Evolutionary conservation across 2,329 filamentous ascomycete species (phyloP).

Genomic region (Leptoxyphium fumago): DNA sequence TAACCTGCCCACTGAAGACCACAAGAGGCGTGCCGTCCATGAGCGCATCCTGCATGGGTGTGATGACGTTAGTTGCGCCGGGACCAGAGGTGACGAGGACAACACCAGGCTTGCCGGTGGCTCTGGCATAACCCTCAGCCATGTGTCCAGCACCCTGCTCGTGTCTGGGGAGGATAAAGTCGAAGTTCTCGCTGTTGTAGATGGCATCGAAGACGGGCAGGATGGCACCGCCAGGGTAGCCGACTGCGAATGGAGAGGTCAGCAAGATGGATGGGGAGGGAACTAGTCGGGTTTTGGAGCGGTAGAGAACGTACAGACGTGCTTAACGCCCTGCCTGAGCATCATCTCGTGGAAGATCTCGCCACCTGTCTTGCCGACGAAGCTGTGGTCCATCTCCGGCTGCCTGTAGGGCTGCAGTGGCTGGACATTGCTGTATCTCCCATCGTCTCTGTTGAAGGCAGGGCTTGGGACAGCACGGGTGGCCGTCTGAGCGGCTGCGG

Average conservation of each 20-base stretch:
- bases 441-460: conserved; percentile 36
- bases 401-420: conserved; percentile 32
- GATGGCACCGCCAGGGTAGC: conserved; percentile 88
- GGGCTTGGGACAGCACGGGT: conserved; percentile 29
- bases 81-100: conserved; percentile 94
- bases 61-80: conserved; percentile 91
- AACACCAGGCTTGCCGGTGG: conserved; percentile 84
- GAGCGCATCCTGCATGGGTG: conserved; percentile 88
- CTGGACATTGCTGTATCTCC: conserved; percentile 25
- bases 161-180: conserved; percentile 88
- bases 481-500: conserved; percentile 20
- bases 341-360: conserved; percentile 99
- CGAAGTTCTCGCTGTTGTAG: conserved; percentile 93
- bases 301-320: conserved; percentile 58
- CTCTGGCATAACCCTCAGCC: conserved; percentile 92
- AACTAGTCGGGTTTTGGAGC: not conserved
- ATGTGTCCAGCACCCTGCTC: conserved; percentile 98
- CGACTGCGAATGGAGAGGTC: conserved; percentile 24
- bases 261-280: not conserved
- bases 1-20: conserved; percentile 89
- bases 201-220: conserved; percentile 97
- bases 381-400: conserved; percentile 42
- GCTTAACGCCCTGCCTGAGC: conserved; percentile 79
- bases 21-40: conserved; percentile 94
- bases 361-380: conserved; percentile 88